Percentiles rank a stretch among this genome's conserved stretches.
These are phyloP conservation scores for Fusarium oxysporum DNA, from an alignment of 2,329 filamentous ascomycete species.

Conservation along the genomic window DNA sequence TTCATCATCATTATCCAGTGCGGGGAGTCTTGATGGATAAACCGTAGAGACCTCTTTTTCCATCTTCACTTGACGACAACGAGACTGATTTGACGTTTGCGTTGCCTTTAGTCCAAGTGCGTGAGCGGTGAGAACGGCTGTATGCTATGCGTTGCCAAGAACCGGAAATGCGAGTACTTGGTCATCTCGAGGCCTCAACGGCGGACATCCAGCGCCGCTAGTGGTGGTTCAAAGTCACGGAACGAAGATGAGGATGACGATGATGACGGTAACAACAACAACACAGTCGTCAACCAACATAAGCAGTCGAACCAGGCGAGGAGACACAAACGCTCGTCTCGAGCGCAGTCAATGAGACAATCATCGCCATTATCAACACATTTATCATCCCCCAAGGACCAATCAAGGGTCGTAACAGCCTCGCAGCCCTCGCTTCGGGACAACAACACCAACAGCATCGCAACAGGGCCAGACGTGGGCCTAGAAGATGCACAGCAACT, in stretches of 20 bases:
- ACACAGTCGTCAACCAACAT: neutral
- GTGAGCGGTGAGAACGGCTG: neutral
- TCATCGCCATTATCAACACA: neutral
- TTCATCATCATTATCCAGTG: neutral
- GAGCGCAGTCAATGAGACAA: neutral
- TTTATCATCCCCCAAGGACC: neutral
- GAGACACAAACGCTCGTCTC: neutral
- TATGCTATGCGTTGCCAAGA: neutral
- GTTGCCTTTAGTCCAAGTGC: neutral
- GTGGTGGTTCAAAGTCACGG: neutral
- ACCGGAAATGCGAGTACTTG: neutral
- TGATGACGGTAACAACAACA: neutral
- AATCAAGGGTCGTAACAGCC: fast-evolving
- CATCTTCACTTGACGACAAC: neutral
- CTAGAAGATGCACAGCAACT: neutral
- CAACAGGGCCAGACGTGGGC: neutral
- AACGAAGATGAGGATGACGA: neutral
- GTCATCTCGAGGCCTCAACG: neutral
- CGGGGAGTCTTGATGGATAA: neutral
- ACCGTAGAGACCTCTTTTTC: neutral
- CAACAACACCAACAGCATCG: neutral
- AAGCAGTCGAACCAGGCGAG: neutral
- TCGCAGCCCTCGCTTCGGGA: neutral
- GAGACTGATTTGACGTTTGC: neutral
- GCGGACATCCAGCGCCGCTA: neutral